Conservation (phyloP, 257 asterid genomes). For the Solanum medicagineum region DNA sequence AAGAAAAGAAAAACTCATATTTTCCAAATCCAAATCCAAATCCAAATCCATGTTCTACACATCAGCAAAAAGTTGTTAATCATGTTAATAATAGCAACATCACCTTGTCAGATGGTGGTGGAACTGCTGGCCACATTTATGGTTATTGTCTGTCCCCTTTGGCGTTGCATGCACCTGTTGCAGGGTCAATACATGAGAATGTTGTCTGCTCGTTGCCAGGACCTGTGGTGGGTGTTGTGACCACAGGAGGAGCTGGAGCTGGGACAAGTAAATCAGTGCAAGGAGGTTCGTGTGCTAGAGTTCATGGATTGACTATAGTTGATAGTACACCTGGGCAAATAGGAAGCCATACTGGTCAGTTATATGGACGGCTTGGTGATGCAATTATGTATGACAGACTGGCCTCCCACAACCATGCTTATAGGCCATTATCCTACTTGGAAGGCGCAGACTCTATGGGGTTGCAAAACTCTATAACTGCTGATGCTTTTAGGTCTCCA, state of each 20-base stretch:
- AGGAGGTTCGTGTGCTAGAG: conserved; percentile 21
- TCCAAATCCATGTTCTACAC: conserved; percentile 22
- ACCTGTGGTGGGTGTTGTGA: background rate
- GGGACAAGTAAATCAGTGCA: conserved; percentile 10
- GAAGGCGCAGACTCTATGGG: background rate
- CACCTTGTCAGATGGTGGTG: background rate
- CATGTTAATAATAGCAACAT: background rate
- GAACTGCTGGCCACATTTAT: conserved; percentile 7
- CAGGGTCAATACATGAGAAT: background rate
- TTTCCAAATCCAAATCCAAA: background rate
- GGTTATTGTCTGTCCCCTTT: background rate
- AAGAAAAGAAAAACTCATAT: conserved; percentile 38
- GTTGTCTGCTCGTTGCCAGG: background rate
- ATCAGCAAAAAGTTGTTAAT: conserved; percentile 9
- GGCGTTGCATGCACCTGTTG: background rate
- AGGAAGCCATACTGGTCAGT: conserved; percentile 15
- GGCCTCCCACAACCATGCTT: conserved; percentile 11
- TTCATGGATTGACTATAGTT: conserved; percentile 11
- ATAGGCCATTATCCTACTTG: conserved; percentile 16
- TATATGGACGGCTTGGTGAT: conserved; percentile 27
- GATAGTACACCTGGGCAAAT: conserved; percentile 19
- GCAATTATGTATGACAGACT: conserved; percentile 21
- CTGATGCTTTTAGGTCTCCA: conserved; percentile 19
- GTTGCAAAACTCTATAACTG: background rate
- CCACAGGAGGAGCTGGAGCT: conserved; percentile 15